These are phyloP conservation scores for Mortierella polycephala DNA, from an alignment of 371 early-diverging fungal genomes.

Conservation along the genomic window DNA sequence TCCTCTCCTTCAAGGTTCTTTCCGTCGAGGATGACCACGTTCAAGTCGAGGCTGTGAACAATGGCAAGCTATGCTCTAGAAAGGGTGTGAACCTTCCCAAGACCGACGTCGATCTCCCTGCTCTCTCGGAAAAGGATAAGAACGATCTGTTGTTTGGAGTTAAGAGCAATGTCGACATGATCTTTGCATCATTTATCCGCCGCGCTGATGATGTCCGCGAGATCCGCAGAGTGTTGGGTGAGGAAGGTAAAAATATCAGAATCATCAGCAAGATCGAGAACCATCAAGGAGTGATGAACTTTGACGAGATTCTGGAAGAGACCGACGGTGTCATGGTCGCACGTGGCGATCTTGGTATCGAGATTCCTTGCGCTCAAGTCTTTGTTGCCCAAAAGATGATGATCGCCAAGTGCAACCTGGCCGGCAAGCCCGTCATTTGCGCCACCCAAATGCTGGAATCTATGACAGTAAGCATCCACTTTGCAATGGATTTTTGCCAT, in stretches of 20 bases:
- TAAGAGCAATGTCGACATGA: slow-evolving; percentile 91
- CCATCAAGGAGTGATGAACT: slow-evolving; percentile 94
- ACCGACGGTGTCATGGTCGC: slow-evolving; percentile 99
- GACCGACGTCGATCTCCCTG: slow-evolving; percentile 88
- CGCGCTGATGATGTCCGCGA: slow-evolving; percentile 88
- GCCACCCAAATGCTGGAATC: slow-evolving; percentile 99
- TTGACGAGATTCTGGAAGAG: slow-evolving; percentile 93
- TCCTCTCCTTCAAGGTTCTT: slow-evolving; percentile 83
- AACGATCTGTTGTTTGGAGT: slow-evolving; percentile 93
- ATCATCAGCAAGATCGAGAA: slow-evolving; percentile 97
- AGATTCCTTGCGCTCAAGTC: slow-evolving; percentile 92
- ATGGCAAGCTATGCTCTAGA: slow-evolving; percentile 76
- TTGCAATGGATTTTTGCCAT: slow-evolving; percentile 1
- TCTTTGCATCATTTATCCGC: slow-evolving; percentile 98
- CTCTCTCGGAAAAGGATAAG: slow-evolving; percentile 94
- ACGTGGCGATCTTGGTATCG: slow-evolving; percentile 98
- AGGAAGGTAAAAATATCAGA: slow-evolving; percentile 84
- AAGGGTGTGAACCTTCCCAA: slow-evolving; percentile 93
- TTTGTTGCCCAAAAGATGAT: slow-evolving; percentile 98
- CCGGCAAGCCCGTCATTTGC: slow-evolving; percentile 96
- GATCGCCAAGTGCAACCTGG: slow-evolving; percentile 91
- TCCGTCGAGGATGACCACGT: slow-evolving; percentile 68
- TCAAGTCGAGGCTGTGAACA: slow-evolving; percentile 78
- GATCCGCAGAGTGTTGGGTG: slow-evolving; percentile 81
- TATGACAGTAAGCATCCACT: slow-evolving; percentile 75